These are phyloP conservation scores for Penicillium salamii DNA, from an alignment of 495 filamentous ascomycete genomes.

Conservation along the genomic window DNA sequence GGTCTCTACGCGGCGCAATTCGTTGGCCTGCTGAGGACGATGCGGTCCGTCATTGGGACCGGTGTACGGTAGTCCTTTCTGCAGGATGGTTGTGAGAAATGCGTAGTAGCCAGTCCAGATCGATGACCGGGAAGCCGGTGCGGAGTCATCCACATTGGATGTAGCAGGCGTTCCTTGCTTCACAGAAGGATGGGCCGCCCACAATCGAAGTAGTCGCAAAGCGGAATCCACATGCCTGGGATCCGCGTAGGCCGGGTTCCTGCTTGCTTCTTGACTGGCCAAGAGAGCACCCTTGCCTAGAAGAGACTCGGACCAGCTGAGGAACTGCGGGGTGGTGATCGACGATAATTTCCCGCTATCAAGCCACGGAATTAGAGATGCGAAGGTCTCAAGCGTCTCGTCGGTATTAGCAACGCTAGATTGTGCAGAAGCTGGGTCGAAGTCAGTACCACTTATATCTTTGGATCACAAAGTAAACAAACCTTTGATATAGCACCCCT, in stretches of 20 bases:
- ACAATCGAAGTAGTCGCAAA: slow-evolving; percentile 36
- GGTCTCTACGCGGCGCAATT: slow-evolving; percentile 71
- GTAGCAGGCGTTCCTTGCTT: slow-evolving; percentile 48
- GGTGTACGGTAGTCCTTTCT: slow-evolving; percentile 32
- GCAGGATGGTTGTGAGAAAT: slow-evolving; percentile 59
- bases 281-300: slow-evolving; percentile 69
- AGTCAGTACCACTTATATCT: slow-evolving; percentile 11
- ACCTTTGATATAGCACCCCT: slow-evolving; percentile 73
- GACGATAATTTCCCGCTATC: slow-evolving; percentile 30
- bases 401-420: slow-evolving; percentile 48
- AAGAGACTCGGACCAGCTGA: slow-evolving; percentile 75
- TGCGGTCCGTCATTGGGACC: slow-evolving; percentile 35
- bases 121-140: slow-evolving; percentile 20
- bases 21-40: slow-evolving; percentile 62
- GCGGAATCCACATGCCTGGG: slow-evolving; percentile 33
- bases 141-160: slow-evolving; percentile 16
- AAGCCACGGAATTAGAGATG: slow-evolving; percentile 60
- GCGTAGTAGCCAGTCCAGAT: slow-evolving; percentile 82
- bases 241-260: slow-evolving; percentile 24
- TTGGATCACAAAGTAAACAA: slow-evolving; percentile 7
- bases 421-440: slow-evolving; percentile 54
- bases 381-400: slow-evolving; percentile 62
- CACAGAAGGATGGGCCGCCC: slow-evolving; percentile 39
- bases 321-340: slow-evolving; percentile 48
- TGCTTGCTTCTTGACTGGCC: slow-evolving; percentile 53